Base-by-base conservation (phyloP, 1,139 yeast genomes). In the Candida albicans region DNA sequence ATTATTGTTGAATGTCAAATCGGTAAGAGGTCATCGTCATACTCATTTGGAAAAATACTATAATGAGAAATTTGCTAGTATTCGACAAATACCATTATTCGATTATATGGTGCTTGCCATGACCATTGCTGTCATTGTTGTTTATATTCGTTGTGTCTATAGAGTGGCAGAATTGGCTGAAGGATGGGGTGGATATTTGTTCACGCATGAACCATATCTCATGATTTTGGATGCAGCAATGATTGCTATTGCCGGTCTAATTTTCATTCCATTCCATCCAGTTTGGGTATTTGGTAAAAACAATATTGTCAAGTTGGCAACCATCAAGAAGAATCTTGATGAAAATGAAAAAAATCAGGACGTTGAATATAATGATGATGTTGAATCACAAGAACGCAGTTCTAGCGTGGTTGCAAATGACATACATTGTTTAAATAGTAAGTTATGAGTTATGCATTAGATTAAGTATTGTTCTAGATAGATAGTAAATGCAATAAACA, bases 91-190 rank as follows among this genome's bases (percentile, higher is more conserved):
- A 29, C 63, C 47, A 47, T 58, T 67, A 34, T 74, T 81, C 47
- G 59, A 63, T 13, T 72, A 61, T 38, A 80, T 74, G 50, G 79
- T 84, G 1, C 44, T 67, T 24, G 81, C 76, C 2, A 60, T 82
- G 8, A 65, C 82, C 0, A 37, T 68, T 5, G 73, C 84, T 1
- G 81, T 82, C 2, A 29, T 82, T n/a, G 73, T 44, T 2, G 72
- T 88, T 33, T 84, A 76, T 54, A 73, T 81, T 41, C 77, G 96
- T 62, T 86, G 93, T 61, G 68, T 85, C 28, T 89, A 87, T 64
- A 77, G 96, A 65, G 81, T 87, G 44, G 78, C 81, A 24, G 96
- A 89, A 62, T 72, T 89, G 45, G 68, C 83, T 3, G 81, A 83
- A 55, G 96, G 96, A 8, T 88, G 89, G 81, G 40, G 54, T 8